phyloP scores from a whole-genome alignment of 106 monocot genomes.

The Dendrobium officinale region DNA sequence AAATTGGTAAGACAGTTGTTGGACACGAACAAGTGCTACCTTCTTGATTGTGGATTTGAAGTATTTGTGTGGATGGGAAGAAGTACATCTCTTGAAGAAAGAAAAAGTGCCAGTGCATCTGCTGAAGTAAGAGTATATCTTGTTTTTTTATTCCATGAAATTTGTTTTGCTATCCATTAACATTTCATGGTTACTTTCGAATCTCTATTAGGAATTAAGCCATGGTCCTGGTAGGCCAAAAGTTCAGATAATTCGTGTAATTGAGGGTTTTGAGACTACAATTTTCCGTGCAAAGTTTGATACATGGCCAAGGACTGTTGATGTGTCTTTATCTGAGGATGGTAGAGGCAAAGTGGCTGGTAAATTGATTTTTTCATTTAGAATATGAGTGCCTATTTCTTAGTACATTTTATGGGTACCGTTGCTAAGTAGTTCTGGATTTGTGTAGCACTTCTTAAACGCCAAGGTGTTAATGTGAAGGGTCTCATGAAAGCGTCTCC shows the following conservation, averaged over 20 bases:
- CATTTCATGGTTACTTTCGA: constrained; percentile 10
- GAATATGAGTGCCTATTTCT: background rate
- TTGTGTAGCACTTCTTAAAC: constrained; percentile 73
- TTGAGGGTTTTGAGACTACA: constrained; percentile 90
- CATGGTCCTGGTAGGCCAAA: constrained; percentile 29
- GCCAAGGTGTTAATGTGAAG: constrained; percentile 92
- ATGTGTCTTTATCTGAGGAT: constrained; percentile 74
- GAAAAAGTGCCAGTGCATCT: constrained; percentile 72
- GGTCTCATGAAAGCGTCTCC: constrained; percentile 78
- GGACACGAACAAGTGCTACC: constrained; percentile 76
- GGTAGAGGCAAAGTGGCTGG: constrained; percentile 96
- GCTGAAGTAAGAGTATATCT: constrained; percentile 58
- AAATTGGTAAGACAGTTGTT: constrained; percentile 61
- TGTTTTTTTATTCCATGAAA: constrained; percentile 2
- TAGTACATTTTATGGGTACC: background rate
- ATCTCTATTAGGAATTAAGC: constrained; percentile 46
- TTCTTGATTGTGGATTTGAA: constrained; percentile 85
- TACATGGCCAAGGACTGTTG: constrained; percentile 60
- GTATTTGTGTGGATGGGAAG: constrained; percentile 92
- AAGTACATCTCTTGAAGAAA: constrained; percentile 73
- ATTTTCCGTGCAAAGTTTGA: constrained; percentile 67
- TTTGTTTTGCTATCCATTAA: background rate
- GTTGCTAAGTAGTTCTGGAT: background rate
- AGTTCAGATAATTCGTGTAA: constrained; percentile 67
- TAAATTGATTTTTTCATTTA: constrained; percentile 7